Conservation (phyloP, 1,139 yeast genomes). For the Candida tetrigidarum region DNA sequence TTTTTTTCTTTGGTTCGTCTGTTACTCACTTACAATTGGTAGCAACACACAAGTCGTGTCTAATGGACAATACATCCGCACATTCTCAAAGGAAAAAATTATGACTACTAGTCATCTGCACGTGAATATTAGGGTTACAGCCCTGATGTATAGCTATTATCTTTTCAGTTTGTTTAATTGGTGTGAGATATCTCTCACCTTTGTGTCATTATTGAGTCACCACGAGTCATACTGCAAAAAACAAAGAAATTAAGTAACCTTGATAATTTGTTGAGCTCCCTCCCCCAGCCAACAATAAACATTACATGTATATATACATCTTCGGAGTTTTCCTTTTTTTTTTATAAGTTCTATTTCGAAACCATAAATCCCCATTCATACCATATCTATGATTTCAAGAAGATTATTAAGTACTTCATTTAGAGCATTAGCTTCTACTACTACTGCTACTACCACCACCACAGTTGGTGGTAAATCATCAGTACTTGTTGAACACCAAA, state of each 20-base stretch:
- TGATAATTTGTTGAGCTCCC: conserved; percentile 3
- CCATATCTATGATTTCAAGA: background rate
- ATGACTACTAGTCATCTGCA: background rate
- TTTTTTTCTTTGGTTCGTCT: background rate
- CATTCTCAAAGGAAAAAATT: too few species aligned
- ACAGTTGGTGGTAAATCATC: too few species aligned
- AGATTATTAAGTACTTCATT: background rate
- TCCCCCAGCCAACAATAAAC: too few species aligned
- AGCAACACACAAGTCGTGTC: too few species aligned
- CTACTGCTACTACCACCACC: background rate
- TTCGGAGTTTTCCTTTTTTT: background rate
- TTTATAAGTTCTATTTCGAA: too few species aligned
- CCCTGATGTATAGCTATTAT: background rate
- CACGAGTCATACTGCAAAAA: conserved; percentile 8
- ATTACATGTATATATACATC: too few species aligned
- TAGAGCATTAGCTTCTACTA: background rate
- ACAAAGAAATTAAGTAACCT: too few species aligned
- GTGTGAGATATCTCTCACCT: background rate
- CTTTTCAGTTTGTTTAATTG: background rate
- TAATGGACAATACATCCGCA: too few species aligned
- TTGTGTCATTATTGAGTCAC: conserved; percentile 7
- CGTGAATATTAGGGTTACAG: conserved; percentile 4
- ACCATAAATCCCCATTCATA: too few species aligned
- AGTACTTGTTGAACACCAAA: background rate
- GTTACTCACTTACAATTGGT: too few species aligned